Conservation (phyloP, 208 protist species). For the Crithidia mellificae region DNA sequence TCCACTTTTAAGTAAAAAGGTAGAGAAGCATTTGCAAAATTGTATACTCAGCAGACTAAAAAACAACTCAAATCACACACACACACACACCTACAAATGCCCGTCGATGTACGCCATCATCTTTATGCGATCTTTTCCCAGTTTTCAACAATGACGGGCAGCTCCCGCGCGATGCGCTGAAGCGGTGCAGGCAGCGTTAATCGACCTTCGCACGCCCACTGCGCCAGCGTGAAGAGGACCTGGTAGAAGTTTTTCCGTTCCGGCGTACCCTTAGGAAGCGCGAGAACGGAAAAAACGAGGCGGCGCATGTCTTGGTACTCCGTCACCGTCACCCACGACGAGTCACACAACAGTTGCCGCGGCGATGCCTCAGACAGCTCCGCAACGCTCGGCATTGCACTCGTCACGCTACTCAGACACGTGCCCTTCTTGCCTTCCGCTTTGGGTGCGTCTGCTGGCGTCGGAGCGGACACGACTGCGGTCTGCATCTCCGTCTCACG, state of each 20-base stretch:
- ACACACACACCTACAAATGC: no score
- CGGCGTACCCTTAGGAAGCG: conserved; percentile 12
- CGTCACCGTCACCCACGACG: conserved; percentile 34
- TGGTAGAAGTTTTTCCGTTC: conserved; percentile 43
- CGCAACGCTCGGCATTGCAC: background rate
- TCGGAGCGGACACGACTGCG: background rate
- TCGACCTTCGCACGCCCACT: conserved; percentile 47
- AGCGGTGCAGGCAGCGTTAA: conserved; percentile 9
- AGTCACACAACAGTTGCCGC: conserved; percentile 26
- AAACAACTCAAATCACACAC: no score
- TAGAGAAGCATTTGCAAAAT: no score
- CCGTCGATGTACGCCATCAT: no score
- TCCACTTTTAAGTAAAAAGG: no score
- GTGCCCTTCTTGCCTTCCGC: background rate
- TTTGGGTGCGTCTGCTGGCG: background rate
- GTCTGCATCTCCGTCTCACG: conserved; percentile 15
- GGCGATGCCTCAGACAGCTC: background rate
- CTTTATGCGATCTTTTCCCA: conserved; percentile 22
- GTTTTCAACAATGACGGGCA: conserved; percentile 44
- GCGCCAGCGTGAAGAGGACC: conserved; percentile 54
- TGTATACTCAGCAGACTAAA: no score
- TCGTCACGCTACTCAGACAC: background rate
- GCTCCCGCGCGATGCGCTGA: conserved; percentile 44
- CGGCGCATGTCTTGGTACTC: conserved; percentile 37
- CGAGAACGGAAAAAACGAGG: conserved; percentile 32